A percentile compares a stretch with the other conserved stretches of the same genome.
These are phyloP conservation scores for Taiozyma sp. DNA, from an alignment of 1,139 yeast species.

Conservation along the genomic window DNA sequence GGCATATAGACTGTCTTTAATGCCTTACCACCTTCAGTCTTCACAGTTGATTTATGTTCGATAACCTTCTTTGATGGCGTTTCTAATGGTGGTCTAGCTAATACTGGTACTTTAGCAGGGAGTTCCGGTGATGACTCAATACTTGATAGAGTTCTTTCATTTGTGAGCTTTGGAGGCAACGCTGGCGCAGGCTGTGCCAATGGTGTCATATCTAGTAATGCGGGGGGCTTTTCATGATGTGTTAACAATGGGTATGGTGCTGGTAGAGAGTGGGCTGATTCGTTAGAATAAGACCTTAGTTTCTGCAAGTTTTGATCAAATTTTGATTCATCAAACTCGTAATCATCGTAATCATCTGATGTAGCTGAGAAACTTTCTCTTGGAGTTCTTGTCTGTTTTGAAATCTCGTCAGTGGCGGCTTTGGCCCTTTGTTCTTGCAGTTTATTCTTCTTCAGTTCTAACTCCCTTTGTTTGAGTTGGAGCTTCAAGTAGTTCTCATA, in stretches of 20 bases:
- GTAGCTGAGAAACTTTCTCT: not conserved
- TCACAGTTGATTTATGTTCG: constrained; percentile 34
- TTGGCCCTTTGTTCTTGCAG: not conserved
- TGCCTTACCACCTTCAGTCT: constrained; percentile 48
- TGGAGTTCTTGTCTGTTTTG: not conserved
- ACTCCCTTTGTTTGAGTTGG: constrained; percentile 6
- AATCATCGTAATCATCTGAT: not conserved
- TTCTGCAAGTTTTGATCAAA: not conserved
- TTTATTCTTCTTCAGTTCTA: constrained; percentile 1
- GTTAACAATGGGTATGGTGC: constrained; percentile 14
- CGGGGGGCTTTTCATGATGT: constrained; percentile 4
- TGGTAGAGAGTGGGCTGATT: not conserved
- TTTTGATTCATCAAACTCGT: not conserved
- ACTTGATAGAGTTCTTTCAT: constrained; percentile 5
- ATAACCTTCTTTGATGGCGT: not conserved
- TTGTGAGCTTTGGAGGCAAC: constrained; percentile 2
- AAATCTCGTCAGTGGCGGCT: not conserved
- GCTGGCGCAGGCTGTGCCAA: constrained; percentile 2
- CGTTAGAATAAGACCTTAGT: not conserved
- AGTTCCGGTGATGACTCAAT: constrained; percentile 3
- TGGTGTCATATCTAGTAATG: constrained; percentile 1
- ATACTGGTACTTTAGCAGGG: constrained; percentile 1
- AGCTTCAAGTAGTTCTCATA: constrained; percentile 11
- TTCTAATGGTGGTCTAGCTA: constrained; percentile 8
- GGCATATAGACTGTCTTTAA: constrained; percentile 47